Percentiles rank a stretch among this genome's conserved stretches.
Conservation (phyloP, 2,329 filamentous ascomycete species). For the Tympanopsis confertula region DNA sequence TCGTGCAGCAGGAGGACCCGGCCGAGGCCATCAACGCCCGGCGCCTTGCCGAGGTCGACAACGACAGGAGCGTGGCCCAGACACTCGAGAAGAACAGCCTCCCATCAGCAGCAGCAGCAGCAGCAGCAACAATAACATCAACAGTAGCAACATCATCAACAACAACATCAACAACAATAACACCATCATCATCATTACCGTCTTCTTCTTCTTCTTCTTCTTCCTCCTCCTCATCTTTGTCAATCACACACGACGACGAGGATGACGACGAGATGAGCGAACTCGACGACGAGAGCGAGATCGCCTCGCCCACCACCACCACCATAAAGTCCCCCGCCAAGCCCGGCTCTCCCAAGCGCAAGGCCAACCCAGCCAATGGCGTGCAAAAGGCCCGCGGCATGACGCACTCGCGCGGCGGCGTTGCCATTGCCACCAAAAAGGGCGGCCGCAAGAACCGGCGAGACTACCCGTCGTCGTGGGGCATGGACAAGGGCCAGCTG, state of each 20-base stretch:
- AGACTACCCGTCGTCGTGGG: slow-evolving; percentile 90
- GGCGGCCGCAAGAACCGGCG: slow-evolving; percentile 80
- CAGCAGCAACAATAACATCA: slow-evolving; percentile 39
- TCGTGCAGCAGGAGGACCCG: slow-evolving; percentile 61
- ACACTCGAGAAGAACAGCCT: slow-evolving; percentile 55
- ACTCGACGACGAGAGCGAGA: slow-evolving; percentile 42
- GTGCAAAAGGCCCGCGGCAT: slow-evolving; percentile 60
- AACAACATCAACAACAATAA: too few relatives aligned
- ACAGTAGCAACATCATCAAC: too few relatives aligned
- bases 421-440: slow-evolving; percentile 38
- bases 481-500: slow-evolving; percentile 84
- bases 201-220: too few relatives aligned
- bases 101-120: slow-evolving; percentile 34
- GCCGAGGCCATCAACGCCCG: slow-evolving; percentile 58
- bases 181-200: slow-evolving; percentile 41
- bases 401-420: slow-evolving; percentile 68
- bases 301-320: slow-evolving; percentile 34
- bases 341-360: slow-evolving; percentile 21
- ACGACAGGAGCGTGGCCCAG: slow-evolving; percentile 48
- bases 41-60: slow-evolving; percentile 53
- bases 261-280: slow-evolving; percentile 45
- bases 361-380: slow-evolving; percentile 41
- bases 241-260: slow-evolving; percentile 35
- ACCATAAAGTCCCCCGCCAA: slow-evolving; percentile 32
- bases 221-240: too few relatives aligned